Conservation (phyloP, 139 green algal species). For the Eudorina sp. region DNA sequence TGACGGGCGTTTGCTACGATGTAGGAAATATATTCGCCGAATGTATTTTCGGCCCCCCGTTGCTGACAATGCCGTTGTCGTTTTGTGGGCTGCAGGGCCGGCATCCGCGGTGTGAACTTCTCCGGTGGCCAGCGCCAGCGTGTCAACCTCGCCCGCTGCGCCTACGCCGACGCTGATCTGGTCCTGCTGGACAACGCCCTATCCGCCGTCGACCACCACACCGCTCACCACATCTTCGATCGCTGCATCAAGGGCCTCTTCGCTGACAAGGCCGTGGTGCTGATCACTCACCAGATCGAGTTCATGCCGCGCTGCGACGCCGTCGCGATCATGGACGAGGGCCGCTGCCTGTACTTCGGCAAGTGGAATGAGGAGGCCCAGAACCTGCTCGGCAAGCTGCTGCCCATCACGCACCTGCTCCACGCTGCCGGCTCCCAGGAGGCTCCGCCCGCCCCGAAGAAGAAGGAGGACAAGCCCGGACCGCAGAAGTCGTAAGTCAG, state of each 20-base stretch:
- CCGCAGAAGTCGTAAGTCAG: slow-evolving; percentile 27
- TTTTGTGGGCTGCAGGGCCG: slow-evolving; percentile 52
- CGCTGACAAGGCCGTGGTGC: slow-evolving; percentile 52
- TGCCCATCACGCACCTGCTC: slow-evolving; percentile 68
- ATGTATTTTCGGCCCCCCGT: no score
- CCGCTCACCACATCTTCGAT: slow-evolving; percentile 69
- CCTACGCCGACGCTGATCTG: slow-evolving; percentile 66
- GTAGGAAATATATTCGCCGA: no score
- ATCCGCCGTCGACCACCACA: slow-evolving; percentile 72
- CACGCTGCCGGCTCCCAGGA: slow-evolving; percentile 63
- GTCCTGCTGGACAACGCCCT: slow-evolving; percentile 73
- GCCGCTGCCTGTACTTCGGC: slow-evolving; percentile 71
- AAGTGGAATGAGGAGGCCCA: slow-evolving; percentile 63
- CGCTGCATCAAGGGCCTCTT: slow-evolving; percentile 62
- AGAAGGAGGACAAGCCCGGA: slow-evolving; percentile 9
- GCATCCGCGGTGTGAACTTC: slow-evolving; percentile 73
- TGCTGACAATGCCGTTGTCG: background rate
- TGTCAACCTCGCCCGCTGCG: slow-evolving; percentile 63
- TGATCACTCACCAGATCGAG: slow-evolving; percentile 71
- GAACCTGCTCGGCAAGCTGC: slow-evolving; percentile 62
- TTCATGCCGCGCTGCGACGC: slow-evolving; percentile 70
- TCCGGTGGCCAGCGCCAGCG: slow-evolving; percentile 70
- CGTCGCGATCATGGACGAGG: slow-evolving; percentile 71
- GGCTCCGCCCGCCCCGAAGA: slow-evolving; percentile 50
- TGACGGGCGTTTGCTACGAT: no score